Evolutionary conservation across 2,329 filamentous ascomycete species (phyloP), one percentile per base, ranked within the genome.

Genomic region (Pyrenochaeta sp.): DNA sequence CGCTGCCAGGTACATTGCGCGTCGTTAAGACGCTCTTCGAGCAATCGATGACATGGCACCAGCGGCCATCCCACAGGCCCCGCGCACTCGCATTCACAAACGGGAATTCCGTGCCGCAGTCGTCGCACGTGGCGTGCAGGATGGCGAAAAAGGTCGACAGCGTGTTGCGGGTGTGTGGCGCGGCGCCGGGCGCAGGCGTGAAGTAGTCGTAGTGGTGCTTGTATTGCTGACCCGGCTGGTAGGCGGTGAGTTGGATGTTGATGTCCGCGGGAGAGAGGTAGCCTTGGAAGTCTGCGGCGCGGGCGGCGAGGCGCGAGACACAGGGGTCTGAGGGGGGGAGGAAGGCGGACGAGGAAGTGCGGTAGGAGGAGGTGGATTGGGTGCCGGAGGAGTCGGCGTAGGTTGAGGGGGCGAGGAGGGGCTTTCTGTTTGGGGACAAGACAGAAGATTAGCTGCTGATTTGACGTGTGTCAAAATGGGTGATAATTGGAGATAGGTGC

Each of bases 1-100:
- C 82, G 70, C 79, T 81, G 1, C 81, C 79, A 47, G 72, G 73
- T 30, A 77, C 48, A 13, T 29, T 21, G 13, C 44, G 42, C 6
- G 51, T 21, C 2, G 51, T 48, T 22, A 53, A 38, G 1, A 62
- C 52, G 1, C n/a, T 1, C 15, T 35, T 24, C 10, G 7, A 13
- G 18, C 40, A 43, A 14, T 36, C 40, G 19, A 43, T 29, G 7
- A 43, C 24, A n/a, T 36, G 23, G 18, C 40, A 35, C 32, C 40
- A 43, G 7, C 23, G 18, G n/a, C 29, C 13, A 11, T 36, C 40
- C 18, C 30, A 43, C 8, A 17, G 15, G 9, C 7, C 17, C 11
- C 31, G 19, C 7, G 15, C 17, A 3, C 19, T 36, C 7, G 31
- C n/a, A 17, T 40, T 40, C 13, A 40, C 10, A 6, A 40, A 26